These are phyloP conservation scores for Ambrosia trifida DNA, from an alignment of 129 eudicot species.

Conservation along the genomic window DNA sequence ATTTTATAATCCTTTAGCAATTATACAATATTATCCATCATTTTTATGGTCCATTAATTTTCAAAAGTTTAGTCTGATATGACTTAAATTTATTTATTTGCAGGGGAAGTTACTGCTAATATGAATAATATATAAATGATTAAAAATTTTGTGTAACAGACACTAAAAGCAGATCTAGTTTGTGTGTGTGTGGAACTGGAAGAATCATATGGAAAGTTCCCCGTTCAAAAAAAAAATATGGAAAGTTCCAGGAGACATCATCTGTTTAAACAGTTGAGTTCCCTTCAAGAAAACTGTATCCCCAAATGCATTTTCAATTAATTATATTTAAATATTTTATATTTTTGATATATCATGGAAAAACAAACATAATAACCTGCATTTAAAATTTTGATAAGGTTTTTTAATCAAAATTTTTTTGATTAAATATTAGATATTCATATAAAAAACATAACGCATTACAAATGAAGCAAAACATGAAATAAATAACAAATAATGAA, in stretches of 20 bases:
- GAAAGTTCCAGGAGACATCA: slow-evolving; percentile 3
- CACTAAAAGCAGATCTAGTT: not conserved
- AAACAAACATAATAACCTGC: too few species aligned
- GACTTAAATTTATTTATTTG: not conserved
- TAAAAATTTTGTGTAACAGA: not conserved
- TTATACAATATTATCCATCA: not conserved
- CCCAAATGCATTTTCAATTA: not conserved
- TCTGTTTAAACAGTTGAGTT: not conserved
- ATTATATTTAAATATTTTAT: not conserved
- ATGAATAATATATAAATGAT: not conserved
- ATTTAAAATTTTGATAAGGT: too few species aligned
- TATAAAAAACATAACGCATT: too few species aligned
- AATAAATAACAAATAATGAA: too few species aligned
- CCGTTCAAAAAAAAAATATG: not conserved
- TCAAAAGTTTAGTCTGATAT: not conserved
- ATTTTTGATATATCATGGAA: not conserved
- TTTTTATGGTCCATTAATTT: not conserved
- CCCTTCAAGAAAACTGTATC: not conserved
- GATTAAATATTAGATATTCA: too few species aligned
- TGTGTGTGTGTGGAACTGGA: not conserved
- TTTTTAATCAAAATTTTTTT: too few species aligned
- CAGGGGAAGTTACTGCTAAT: not conserved
- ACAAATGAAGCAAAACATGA: too few species aligned
- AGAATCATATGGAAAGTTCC: slow-evolving; percentile 4
- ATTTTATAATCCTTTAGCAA: not conserved